Percentiles rank a stretch among this genome's conserved stretches.
Evolutionary conservation across 1,139 yeast species (phyloP).

Genomic region (Taphrina confusa): DNA sequence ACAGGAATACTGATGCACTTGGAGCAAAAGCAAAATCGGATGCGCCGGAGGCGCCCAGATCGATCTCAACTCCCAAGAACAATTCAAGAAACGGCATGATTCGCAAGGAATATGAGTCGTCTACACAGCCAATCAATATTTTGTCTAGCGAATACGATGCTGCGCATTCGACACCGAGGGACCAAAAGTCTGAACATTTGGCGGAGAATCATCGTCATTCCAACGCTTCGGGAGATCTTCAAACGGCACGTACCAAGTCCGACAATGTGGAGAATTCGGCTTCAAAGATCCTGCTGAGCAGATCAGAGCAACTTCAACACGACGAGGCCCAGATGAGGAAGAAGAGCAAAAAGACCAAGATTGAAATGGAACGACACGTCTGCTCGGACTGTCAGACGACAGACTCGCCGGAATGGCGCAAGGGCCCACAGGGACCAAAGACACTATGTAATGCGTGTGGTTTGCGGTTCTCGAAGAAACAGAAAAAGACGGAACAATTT

Average conservation of each 20-base stretch:
- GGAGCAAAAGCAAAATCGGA: neutral
- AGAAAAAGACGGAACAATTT: conserved; percentile 41
- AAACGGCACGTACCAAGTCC: neutral
- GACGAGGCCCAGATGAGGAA: conserved; percentile 3
- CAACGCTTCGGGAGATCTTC: neutral
- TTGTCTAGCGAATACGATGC: too few relatives aligned
- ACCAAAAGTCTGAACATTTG: neutral
- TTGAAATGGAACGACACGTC: conserved; percentile 37
- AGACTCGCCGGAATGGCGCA: conserved; percentile 68
- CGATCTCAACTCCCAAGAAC: neutral
- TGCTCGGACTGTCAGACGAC: conserved; percentile 60
- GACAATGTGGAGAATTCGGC: neutral
- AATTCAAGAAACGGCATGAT: neutral
- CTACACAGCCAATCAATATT: neutral
- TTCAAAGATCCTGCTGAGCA: neutral
- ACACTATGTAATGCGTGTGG: conserved; percentile 70
- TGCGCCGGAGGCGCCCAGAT: neutral
- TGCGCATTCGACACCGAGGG: neutral
- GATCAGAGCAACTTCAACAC: neutral
- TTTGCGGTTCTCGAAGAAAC: conserved; percentile 54
- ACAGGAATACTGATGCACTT: neutral
- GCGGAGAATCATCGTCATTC: neutral
- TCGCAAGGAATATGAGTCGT: neutral
- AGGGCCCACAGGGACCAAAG: conserved; percentile 66
- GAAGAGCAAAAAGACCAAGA: conserved; percentile 35